Percentiles rank a stretch among this genome's conserved stretches.
These are phyloP conservation scores for Themeda triandra DNA, from an alignment of 176 grass and related monocot genomes.

Conservation along the genomic window DNA sequence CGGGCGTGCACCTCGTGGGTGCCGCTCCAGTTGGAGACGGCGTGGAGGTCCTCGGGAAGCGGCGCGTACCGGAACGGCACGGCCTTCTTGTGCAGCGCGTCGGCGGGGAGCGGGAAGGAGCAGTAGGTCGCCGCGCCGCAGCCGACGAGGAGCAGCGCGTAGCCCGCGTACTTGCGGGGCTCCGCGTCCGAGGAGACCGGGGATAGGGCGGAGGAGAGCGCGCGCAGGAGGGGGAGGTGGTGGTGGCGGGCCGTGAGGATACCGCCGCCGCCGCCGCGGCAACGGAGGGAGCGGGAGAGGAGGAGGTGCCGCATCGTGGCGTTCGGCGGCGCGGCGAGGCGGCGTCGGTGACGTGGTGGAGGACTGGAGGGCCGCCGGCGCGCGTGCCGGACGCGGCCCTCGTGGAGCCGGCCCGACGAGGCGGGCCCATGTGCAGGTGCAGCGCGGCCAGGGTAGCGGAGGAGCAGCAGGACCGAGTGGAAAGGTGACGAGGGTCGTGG, in stretches of 20 bases:
- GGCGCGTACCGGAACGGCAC: conserved; percentile 59
- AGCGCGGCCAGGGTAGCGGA: too few relatives aligned
- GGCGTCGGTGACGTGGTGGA: too few relatives aligned
- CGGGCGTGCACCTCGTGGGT: conserved; percentile 86
- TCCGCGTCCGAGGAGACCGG: conserved; percentile 20
- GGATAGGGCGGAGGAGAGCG: background rate
- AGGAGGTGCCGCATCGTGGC: background rate
- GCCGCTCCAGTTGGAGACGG: conserved; percentile 89
- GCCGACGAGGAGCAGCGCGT: conserved; percentile 43
- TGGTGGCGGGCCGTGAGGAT: background rate
- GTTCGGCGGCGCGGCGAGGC: too few relatives aligned
- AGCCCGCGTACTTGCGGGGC: conserved; percentile 62
- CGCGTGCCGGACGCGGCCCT: too few relatives aligned
- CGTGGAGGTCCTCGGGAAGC: conserved; percentile 79
- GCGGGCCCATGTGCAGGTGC: too few relatives aligned
- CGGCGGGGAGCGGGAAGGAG: conserved; percentile 68
- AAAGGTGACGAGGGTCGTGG: too few relatives aligned
- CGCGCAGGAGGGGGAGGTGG: too few relatives aligned
- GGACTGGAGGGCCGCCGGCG: too few relatives aligned
- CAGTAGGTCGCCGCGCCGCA: conserved; percentile 77
- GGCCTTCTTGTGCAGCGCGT: conserved; percentile 86
- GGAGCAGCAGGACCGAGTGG: too few relatives aligned
- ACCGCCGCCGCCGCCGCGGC: background rate
- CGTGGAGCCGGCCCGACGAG: too few relatives aligned
- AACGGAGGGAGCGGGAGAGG: background rate